Base-by-base conservation (phyloP, 2,329 filamentous ascomycete genomes). In the Chrysosporium keratinophilum region DNA sequence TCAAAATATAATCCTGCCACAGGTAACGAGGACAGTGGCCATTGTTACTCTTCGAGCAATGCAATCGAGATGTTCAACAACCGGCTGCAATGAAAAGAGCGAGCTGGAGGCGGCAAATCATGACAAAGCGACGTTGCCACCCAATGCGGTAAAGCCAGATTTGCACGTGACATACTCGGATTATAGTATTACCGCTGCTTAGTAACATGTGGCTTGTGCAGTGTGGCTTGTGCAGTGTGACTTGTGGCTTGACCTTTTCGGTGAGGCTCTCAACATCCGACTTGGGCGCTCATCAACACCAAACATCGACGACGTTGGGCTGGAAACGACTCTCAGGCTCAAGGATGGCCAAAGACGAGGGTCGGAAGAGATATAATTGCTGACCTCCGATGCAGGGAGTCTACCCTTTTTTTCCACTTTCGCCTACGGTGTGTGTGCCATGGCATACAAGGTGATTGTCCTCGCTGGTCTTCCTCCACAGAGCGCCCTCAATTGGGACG, bases 401-500 rank as follows among this genome's bases (percentile, higher is more conserved):
- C 15, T 35, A 31, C 15, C 19, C 12, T 3, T 2, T 31, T n/a
- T 31, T 33, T 20, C 50, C 31, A 37, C 17, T 40, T 6, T 14
- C 17, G 41, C 42, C 17, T 14, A 35, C 9, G 20, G 42, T 19
- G 41, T 40, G 42, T 10, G 37, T 1, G 10, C 7, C 7, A 70
- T 70, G 67, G 48, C 64, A 28, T 55, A 43, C 43, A 69, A 61
- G 54, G 59, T 62, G 60, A 74, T 80, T 51, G 74, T 80, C 56
- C 67, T 83, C 53, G 74, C 77, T 52, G 84, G 84, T 20, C 82
- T 84, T n/a, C 85, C 85, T 1, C 67, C 75, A 34, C 64, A 69
- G 31, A 68, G 67, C 9, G 67, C 71, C 20, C 71, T 88, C 19
- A 67, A 75, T 40, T 86, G 83, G 78, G 65, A 74, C 44, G 65